These are phyloP conservation scores for Dimocarpus longan DNA, from an alignment of 345 rosid genomes.

Conservation along the genomic window DNA sequence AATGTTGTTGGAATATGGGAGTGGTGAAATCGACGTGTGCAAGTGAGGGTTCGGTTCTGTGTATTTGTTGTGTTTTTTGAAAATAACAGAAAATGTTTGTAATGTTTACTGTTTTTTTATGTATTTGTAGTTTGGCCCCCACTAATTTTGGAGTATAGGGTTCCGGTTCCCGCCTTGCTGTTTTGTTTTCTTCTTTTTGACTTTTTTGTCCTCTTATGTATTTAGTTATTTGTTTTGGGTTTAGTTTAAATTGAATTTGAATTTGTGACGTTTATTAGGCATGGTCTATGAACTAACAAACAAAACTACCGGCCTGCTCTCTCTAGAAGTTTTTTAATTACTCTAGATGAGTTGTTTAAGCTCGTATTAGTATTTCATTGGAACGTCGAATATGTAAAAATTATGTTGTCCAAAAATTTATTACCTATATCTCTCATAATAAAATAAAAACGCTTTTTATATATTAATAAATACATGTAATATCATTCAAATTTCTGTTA, in stretches of 20 bases:
- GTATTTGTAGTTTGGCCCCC: slow-evolving; percentile 18
- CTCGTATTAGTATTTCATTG: too few relatives aligned
- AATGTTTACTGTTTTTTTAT: not conserved
- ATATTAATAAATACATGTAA: too few relatives aligned
- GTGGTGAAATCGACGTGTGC: slow-evolving; percentile 3
- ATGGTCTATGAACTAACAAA: not conserved
- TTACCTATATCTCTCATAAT: too few relatives aligned
- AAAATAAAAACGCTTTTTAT: too few relatives aligned
- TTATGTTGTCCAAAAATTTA: too few relatives aligned
- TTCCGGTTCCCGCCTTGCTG: slow-evolving; percentile 44
- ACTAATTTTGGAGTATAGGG: slow-evolving; percentile 19
- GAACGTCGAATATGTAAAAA: too few relatives aligned
- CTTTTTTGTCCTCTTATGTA: not conserved
- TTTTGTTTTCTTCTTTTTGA: slow-evolving; percentile 9
- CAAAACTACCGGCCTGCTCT: slow-evolving; percentile 2
- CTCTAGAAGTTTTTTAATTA: not conserved
- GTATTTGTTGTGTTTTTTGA: not conserved
- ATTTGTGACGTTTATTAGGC: not conserved
- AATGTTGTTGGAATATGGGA: not conserved
- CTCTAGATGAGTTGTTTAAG: too few relatives aligned
- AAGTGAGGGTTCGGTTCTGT: not conserved
- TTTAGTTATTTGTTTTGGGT: too few relatives aligned
- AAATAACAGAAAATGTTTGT: slow-evolving; percentile 12
- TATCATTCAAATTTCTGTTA: too few relatives aligned
- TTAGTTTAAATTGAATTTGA: not conserved